A percentile compares a stretch with the other conserved stretches of the same genome.
phyloP scores from a whole-genome alignment of 2,329 filamentous ascomycete genomes.

The Penicillium sp. region DNA sequence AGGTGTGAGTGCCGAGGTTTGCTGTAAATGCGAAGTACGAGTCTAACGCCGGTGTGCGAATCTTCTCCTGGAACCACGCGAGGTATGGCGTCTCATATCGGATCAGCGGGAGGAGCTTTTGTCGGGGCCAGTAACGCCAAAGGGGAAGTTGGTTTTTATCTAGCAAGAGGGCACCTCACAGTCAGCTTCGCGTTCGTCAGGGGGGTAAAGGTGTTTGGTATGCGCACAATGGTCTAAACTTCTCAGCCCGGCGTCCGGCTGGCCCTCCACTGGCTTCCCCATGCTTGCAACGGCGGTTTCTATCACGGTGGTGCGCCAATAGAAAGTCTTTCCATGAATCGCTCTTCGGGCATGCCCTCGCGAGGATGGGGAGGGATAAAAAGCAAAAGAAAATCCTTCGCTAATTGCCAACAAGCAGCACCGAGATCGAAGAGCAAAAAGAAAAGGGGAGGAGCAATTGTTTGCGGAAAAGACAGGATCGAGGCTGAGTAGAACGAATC shows the following conservation, averaged over 20 bases:
- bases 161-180: conserved; percentile 42
- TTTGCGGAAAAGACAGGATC: neutral
- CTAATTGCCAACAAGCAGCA: neutral
- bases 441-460: conserved; percentile 2
- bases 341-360: conserved; percentile 7
- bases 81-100: conserved; percentile 96
- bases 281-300: conserved; percentile 36
- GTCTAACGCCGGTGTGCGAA: conserved; percentile 84
- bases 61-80: conserved; percentile 77
- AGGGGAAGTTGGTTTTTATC: conserved; percentile 80
- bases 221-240: conserved; percentile 75
- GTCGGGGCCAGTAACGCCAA: conserved; percentile 88
- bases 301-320: conserved; percentile 24
- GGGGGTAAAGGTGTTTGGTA: neutral
- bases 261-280: conserved; percentile 43
- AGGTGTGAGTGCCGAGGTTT: conserved; percentile 96
- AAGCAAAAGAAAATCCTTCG: neutral
- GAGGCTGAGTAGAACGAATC: conserved; percentile 7
- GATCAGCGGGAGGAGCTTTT: conserved; percentile 81
- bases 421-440: neutral
- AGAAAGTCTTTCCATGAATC: conserved; percentile 31
- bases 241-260: conserved; percentile 70
- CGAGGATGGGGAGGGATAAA: neutral
- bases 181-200: conserved; percentile 21
- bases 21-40: conserved; percentile 97